Conservation (phyloP, 1,284 basidiomycete genomes). For the Butyriboletus appendiculatus region DNA sequence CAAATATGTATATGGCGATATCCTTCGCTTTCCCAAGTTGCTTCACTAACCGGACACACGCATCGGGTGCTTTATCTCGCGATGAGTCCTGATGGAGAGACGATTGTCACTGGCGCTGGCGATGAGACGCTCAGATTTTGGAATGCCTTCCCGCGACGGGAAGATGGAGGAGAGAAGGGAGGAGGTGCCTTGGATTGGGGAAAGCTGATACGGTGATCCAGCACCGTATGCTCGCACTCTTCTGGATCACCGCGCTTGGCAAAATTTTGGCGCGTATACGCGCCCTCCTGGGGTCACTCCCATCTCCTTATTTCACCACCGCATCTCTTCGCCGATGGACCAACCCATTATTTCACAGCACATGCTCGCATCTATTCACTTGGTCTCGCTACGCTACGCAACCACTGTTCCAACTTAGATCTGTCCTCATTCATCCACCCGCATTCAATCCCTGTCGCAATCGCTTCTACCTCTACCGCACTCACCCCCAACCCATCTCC, state of each 20-base stretch:
- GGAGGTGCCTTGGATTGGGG: conserved; percentile 41
- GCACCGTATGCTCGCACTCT: neutral
- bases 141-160: conserved; percentile 84
- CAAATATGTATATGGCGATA: conserved; percentile 99
- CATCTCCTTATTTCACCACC: neutral
- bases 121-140: conserved; percentile 98
- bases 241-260: neutral
- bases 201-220: conserved; percentile 28
- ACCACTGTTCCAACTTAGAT: conserved; percentile 27
- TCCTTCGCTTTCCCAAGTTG: conserved; percentile 90
- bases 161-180: conserved; percentile 43
- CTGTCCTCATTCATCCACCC: conserved; percentile 20
- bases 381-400: conserved; percentile 13
- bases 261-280: conserved; percentile 7
- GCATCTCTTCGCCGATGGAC: conserved; percentile 11
- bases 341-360: conserved; percentile 24
- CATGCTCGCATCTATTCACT: conserved; percentile 31
- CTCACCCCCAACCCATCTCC: neutral
- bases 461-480: neutral
- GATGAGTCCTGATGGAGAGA: conserved; percentile 96
- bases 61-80: conserved; percentile 95
- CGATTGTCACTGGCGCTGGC: conserved; percentile 96
- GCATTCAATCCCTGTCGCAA: conserved; percentile 24
- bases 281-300: neutral
- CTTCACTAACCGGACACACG: conserved; percentile 92